Base-by-base conservation (phyloP, 768 basidiomycete species). In the Xanthoconium purpureum region DNA sequence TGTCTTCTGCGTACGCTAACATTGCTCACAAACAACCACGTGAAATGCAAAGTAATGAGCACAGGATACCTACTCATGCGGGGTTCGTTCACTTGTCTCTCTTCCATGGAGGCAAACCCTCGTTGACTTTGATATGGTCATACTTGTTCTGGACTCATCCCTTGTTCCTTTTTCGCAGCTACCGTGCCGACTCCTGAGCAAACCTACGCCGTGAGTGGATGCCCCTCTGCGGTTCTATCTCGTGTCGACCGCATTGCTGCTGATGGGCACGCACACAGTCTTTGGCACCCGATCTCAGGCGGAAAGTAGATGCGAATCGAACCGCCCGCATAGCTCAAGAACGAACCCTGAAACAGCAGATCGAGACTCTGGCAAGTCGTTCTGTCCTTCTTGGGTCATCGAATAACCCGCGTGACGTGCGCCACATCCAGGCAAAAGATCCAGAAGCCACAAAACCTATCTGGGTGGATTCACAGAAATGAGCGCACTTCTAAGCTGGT, bases 221-320 rank as follows among this genome's bases (percentile, higher is more conserved):
- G 28, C 33, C 36, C 29, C 5, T 53, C 45, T 32, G 20, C 12
- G 29, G 39, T 52, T 33, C 35, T 40, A 24, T 24, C 24, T 24
- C 24, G 12, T 33, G 30, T 30, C 13, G 32, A 14, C 46, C 43
- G 42, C 36, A 11, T 36, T 45, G 40, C 33, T 30, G 14, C 51
- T 62, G 39, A 52, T 50, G 30, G 30, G n/a, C 35, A 24, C 12
- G 39, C 52, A 38, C 54, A 28, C 58, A 87, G 85, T 74, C 77
- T 66, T 76, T 88, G 77, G 78, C 86, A 20, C 86, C 87, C 59
- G 84, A 85, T 72, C 68, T 87, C 58, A 79, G 77, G 61, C 78
- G 81, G 46, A 82, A 81, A 62, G 86, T 88, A 17, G 87, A 88
- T 61, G 80, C 80, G 3, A 75, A 78, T 54, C 79, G 83, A 36